These are phyloP conservation scores for Brassica balearica DNA, from an alignment of 441 rosid genomes.

Conservation along the genomic window DNA sequence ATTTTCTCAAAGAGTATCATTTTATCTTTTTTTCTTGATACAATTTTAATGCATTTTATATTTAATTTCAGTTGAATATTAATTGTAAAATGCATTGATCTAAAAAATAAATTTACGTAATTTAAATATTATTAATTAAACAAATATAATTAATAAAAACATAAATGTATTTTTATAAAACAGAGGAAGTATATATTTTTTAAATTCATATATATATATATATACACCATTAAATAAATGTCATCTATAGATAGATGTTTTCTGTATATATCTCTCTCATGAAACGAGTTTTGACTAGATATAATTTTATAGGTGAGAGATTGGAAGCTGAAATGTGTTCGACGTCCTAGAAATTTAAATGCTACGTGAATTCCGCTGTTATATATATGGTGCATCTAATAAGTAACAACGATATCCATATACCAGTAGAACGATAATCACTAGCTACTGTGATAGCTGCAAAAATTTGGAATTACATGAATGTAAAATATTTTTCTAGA, in stretches of 20 bases:
- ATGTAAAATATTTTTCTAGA: slow-evolving; percentile 12
- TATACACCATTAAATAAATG: not conserved
- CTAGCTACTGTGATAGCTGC: slow-evolving; percentile 3
- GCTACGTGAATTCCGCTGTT: not conserved
- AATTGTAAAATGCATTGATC: too few relatives aligned
- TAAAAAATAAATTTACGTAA: too few relatives aligned
- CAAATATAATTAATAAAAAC: too few relatives aligned
- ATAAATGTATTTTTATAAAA: too few relatives aligned
- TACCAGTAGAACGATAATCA: not conserved
- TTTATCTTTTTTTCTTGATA: too few relatives aligned
- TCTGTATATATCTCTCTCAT: not conserved
- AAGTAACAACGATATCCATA: not conserved
- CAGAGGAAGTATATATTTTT: not conserved
- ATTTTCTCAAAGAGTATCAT: too few relatives aligned
- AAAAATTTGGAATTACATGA: not conserved
- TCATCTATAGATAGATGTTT: not conserved
- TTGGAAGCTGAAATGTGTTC: slow-evolving; percentile 24
- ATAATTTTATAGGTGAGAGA: slow-evolving; percentile 10
- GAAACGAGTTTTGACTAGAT: not conserved
- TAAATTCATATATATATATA: not conserved
- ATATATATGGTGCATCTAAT: not conserved
- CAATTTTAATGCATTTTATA: too few relatives aligned
- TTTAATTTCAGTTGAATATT: too few relatives aligned
- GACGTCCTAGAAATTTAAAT: not conserved
- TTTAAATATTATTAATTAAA: too few relatives aligned